Percentiles rank a stretch among this genome's conserved stretches.
Conservation (phyloP, 768 basidiomycete genomes). For the Leccinum truebloodii region DNA sequence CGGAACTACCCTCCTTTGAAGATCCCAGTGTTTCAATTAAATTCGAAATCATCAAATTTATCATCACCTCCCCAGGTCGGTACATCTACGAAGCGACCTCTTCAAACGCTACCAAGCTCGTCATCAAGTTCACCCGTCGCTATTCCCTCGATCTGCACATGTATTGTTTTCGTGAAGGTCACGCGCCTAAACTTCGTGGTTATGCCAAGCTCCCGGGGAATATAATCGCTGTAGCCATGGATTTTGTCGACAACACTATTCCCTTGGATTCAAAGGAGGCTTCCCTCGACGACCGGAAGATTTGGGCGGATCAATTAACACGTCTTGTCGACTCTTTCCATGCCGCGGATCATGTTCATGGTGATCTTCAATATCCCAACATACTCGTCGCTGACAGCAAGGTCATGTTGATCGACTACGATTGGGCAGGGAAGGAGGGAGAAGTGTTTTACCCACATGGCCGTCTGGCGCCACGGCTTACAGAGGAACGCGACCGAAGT, state of each 20-base stretch:
- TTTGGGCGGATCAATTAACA: background rate
- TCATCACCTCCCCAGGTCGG: background rate
- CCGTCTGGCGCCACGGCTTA: background rate
- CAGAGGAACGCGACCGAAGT: background rate
- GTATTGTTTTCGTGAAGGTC: background rate
- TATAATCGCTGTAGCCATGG: background rate
- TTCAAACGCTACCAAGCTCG: background rate
- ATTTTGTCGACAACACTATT: background rate
- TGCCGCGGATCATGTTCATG: background rate
- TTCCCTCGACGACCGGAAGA: background rate
- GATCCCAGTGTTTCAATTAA: background rate
- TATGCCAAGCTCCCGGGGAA: background rate
- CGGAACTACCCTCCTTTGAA: background rate
- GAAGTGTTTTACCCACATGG: background rate
- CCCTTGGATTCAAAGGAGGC: background rate
- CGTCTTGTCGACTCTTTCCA: background rate
- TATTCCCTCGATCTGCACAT: background rate
- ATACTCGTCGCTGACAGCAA: background rate
- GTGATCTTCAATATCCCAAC: background rate
- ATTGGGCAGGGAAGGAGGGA: background rate
- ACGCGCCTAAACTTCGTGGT: background rate
- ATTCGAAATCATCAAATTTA: background rate
- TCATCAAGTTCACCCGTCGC: background rate
- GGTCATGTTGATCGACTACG: background rate
- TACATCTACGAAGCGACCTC: background rate